A percentile compares a stretch with the other conserved stretches of the same genome.
Conservation (phyloP, 371 early-diverging fungal genomes). For the Mortierella sp. region DNA sequence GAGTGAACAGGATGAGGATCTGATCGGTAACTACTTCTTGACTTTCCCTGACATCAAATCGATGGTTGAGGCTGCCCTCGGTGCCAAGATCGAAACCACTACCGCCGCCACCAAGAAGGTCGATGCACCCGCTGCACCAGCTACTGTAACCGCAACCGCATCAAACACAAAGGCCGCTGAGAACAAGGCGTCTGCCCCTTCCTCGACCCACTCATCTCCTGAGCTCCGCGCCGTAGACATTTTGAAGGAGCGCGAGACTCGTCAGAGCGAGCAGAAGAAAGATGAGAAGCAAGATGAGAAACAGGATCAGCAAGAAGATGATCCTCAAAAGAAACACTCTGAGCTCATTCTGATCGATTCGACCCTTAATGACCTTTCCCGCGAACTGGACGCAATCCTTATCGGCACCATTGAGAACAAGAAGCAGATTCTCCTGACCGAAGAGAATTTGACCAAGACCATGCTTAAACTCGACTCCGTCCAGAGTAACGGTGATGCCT, state of each 20-base stretch:
- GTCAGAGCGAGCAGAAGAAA: slow-evolving; percentile 4
- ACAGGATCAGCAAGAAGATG: slow-evolving; percentile 5
- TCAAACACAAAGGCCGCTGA: background rate
- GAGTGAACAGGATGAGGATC: slow-evolving; percentile 28
- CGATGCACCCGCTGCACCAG: background rate
- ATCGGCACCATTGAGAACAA: slow-evolving; percentile 27
- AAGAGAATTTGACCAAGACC: slow-evolving; percentile 47
- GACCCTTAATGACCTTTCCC: slow-evolving; percentile 26
- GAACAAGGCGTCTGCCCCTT: slow-evolving; percentile 9
- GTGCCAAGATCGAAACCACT: slow-evolving; percentile 20
- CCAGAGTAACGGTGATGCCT: slow-evolving; percentile 30
- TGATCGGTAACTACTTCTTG: slow-evolving; percentile 36
- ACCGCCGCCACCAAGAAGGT: background rate
- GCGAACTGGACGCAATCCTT: slow-evolving; percentile 25
- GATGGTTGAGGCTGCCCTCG: slow-evolving; percentile 43
- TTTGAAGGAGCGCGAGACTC: slow-evolving; percentile 27
- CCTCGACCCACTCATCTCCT: slow-evolving; percentile 42
- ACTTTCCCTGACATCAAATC: slow-evolving; percentile 41
- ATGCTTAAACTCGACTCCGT: slow-evolving; percentile 48
- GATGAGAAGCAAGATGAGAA: slow-evolving; percentile 7
- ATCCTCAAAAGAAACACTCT: slow-evolving; percentile 25
- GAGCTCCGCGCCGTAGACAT: slow-evolving; percentile 48
- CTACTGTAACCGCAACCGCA: background rate
- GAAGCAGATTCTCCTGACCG: slow-evolving; percentile 41
- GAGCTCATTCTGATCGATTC: slow-evolving; percentile 33